Base-by-base conservation (phyloP, 2,329 filamentous ascomycete genomes). In the Fusarium penzigii region DNA sequence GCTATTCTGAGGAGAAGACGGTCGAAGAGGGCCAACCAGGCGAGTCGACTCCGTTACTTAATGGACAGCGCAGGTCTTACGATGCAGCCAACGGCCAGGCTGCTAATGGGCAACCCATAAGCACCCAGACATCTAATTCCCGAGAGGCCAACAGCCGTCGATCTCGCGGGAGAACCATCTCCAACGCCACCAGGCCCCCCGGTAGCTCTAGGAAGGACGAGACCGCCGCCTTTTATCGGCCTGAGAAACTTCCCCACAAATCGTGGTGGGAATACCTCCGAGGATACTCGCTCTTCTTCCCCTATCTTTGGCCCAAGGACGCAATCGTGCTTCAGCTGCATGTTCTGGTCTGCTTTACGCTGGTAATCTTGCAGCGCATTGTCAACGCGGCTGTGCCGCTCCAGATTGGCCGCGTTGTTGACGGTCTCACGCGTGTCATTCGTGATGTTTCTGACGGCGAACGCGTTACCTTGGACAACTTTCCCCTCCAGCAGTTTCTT, bases 251-350 rank as follows among this genome's bases (percentile, higher is more conserved):
- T 9, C 92, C 91, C 3, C 89, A 89, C 62, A 91, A 89, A 61
- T 94, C 87, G 47, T 99, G 94, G 94, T 96, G 89, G 85, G 92
- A 97, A 68, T 99, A 99, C 70, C 77, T 97, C 55, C 86, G 88
- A 58, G 92, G 93, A 42, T 99, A 97, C 71, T 89, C 88, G 12
- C 79, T 97, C 46, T 96, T 99, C 73, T 95, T 97, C 69, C 93
- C 92, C 0, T 99, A 97, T 68, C 83, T 97, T 52, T 99, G 94
- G 94, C 94, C 94, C 1, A 88, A 86, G 65, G 93, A 93, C 66
- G 86, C 90, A 38, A 41, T 68, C 6, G 81, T 78, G 58, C 78
- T 99, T 49, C 88, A 97, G 74, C 59, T 91, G 20, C 81, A 92
- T 49, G 91, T 97, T 17, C 70, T 95, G 17, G 65, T 92, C 44